Evolutionary conservation across 2,329 filamentous ascomycete genomes (phyloP), one percentile per base, ranked within the genome.

Genomic region (Fusarium coicis): DNA sequence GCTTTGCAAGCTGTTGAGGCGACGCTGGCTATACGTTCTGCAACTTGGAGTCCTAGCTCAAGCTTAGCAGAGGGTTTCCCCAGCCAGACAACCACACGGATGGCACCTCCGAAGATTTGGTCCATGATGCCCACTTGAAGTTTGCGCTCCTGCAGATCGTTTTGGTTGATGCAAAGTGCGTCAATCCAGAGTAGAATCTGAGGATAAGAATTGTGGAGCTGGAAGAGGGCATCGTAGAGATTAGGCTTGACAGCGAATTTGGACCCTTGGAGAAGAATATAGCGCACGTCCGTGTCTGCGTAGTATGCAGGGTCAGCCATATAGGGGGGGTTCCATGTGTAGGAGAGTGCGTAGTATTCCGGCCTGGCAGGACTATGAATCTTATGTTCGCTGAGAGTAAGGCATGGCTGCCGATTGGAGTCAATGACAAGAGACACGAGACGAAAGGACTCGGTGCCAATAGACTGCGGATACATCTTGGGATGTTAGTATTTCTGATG

Each of bases 101-200:
- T 37, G 18, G 59, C 50, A 8, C 40, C 52, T 28, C 59, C 59
- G 18, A 21, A 62, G 18, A 62, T 57, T n/a, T 8, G 21, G 9
- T 62, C 40, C 59, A 62, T 62, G 9, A 57, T 30, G 10, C 46
- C 32, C 2, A 62, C 52, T 21, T 57, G 50, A 18, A 36, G 32
- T 39, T 62, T 34, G 26, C 50, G 50, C 32, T 62, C 59, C 1
- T 46, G 12, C 1, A n/a, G 9, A 11, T 62, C 32, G 1, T 1
- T 16, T 21, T 62, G 59, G 28, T 62, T 62, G 16, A 57, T 62
- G 14, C 59, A 62, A 7, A 62, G 18, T 2, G 59, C 50, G 26
- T 56, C 59, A 11, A 62, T 46, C 59, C 59, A 56, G 5, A 62
- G 19, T 4, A 15, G 50, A 5, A 16, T 62, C 10, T 12, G 23